Conservation (phyloP, 805 yeast genomes). For the Phaffomyces thermotolerans region DNA sequence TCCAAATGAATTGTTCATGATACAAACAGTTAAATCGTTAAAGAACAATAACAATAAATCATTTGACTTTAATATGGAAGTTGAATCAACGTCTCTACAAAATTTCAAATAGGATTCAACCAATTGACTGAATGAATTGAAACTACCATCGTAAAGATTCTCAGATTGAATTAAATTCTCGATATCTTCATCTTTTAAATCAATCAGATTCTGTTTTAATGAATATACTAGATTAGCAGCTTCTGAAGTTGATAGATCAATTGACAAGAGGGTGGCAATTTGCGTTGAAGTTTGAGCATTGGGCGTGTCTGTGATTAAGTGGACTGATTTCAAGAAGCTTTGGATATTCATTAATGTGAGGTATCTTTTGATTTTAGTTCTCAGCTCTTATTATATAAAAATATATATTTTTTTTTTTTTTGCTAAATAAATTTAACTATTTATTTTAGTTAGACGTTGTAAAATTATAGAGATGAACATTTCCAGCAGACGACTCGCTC, state of each 20-base stretch:
- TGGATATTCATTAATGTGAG: not conserved
- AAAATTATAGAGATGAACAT: too few relatives aligned
- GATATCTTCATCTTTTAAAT: constrained; percentile 7
- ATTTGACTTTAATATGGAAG: constrained; percentile 47
- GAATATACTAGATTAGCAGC: constrained; percentile 5
- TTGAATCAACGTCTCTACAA: constrained; percentile 46
- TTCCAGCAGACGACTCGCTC: too few relatives aligned
- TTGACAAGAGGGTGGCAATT: constrained; percentile 9
- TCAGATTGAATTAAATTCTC: constrained; percentile 20
- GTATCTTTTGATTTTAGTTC: too few relatives aligned
- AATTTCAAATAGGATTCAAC: constrained; percentile 36
- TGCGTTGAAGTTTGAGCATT: not conserved
- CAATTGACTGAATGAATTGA: constrained; percentile 39
- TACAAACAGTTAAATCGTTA: constrained; percentile 41
- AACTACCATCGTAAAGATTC: constrained; percentile 27
- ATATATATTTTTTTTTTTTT: not conserved
- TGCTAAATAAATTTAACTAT: not conserved
- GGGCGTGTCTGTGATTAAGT: too few relatives aligned
- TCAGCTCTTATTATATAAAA: too few relatives aligned
- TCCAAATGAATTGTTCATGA: constrained; percentile 35
- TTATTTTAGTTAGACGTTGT: too few relatives aligned
- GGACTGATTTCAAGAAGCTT: too few relatives aligned
- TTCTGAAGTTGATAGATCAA: constrained; percentile 7
- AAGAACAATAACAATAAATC: constrained; percentile 43
- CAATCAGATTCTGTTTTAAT: constrained; percentile 18